Evolutionary conservation across 2,329 filamentous ascomycete species (phyloP), one percentile per base, ranked within the genome.

Genomic region (Myriosclerotinia curreyana): DNA sequence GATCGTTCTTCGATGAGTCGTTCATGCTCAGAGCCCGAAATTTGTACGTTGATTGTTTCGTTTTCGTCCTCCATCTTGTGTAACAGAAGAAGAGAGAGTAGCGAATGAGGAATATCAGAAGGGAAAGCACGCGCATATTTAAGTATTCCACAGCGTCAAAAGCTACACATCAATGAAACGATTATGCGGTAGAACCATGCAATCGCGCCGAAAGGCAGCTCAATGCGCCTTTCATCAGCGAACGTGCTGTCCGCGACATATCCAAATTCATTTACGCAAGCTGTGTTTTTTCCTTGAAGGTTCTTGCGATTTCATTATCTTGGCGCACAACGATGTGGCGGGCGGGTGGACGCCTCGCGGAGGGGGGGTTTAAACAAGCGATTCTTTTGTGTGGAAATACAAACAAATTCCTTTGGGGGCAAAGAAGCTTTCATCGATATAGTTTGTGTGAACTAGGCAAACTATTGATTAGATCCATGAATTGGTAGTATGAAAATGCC

Each of bases 91-190:
- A 53, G 31, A 14, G 42, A 48, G 15, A 22, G 42, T 36, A n/a
- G n/a, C 42, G 42, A 58, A 58, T 58, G 6, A 36, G n/a, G 9
- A 38, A 12, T 7, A 34, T 5, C 11, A 28, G 28, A 25, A 48
- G 42, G 14, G n/a, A 28, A 34, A 36, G n/a, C 20, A 36, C 42
- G 42, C 42, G 55, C 42, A 31, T 58, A 58, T 58, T 36, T 58
- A 58, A 58, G 55, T 48, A 58, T 58, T 58, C 15, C 42, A 58
- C 55, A 58, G 42, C 55, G 28, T 58, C 31, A 48, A 58, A 22
- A 36, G 5, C 5, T 14, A 48, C 22, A 15, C 36, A 25, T 58
- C 55, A 58, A 58, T 58, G 42, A 58, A 54, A 48, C 4, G 14
- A 36, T 36, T 58, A 48, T 58, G 55, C 14, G 42, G 42, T 58